Conservation (phyloP, 257 asterid species). For the Salvia splendens region DNA sequence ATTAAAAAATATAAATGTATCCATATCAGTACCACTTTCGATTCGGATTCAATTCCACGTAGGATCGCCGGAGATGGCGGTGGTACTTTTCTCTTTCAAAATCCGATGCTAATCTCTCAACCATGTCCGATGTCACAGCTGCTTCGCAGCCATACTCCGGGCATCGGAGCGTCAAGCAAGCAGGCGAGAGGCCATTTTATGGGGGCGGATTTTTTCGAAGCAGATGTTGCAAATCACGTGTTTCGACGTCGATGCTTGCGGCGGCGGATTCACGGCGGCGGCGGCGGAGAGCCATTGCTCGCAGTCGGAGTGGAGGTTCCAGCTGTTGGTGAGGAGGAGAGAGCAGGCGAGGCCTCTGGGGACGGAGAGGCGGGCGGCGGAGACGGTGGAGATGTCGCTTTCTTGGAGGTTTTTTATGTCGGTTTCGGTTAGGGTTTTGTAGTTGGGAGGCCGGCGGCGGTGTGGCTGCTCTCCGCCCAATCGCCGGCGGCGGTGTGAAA, state of each 20-base stretch:
- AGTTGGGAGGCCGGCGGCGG: not conserved
- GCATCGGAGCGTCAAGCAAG: slow-evolving; percentile 40
- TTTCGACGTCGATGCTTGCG: not conserved
- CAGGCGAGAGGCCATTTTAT: slow-evolving; percentile 20
- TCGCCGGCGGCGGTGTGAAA: not conserved
- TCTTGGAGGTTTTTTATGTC: slow-evolving; percentile 30
- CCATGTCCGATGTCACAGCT: slow-evolving; percentile 23
- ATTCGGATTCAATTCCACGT: too few relatives aligned
- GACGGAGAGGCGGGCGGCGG: slow-evolving; percentile 31
- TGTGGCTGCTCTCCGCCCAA: too few relatives aligned
- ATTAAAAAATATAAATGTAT: too few relatives aligned
- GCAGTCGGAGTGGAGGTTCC: slow-evolving; percentile 39
- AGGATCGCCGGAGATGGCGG: too few relatives aligned
- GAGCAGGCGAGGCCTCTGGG: slow-evolving; percentile 31
- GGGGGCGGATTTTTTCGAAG: not conserved
- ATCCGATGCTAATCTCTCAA: slow-evolving; percentile 2
- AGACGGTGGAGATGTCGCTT: slow-evolving; percentile 24
- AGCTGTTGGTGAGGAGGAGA: slow-evolving; percentile 28
- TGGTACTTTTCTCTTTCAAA: slow-evolving; percentile 7
- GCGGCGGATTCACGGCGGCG: too few relatives aligned
- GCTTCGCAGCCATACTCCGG: slow-evolving; percentile 36
- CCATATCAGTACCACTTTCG: too few relatives aligned
- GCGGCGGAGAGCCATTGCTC: slow-evolving; percentile 47
- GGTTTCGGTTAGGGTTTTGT: slow-evolving; percentile 27
- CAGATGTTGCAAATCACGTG: slow-evolving; percentile 27